These are phyloP conservation scores for Closterium sp. DNA, from an alignment of 139 green algal genomes.

Conservation along the genomic window DNA sequence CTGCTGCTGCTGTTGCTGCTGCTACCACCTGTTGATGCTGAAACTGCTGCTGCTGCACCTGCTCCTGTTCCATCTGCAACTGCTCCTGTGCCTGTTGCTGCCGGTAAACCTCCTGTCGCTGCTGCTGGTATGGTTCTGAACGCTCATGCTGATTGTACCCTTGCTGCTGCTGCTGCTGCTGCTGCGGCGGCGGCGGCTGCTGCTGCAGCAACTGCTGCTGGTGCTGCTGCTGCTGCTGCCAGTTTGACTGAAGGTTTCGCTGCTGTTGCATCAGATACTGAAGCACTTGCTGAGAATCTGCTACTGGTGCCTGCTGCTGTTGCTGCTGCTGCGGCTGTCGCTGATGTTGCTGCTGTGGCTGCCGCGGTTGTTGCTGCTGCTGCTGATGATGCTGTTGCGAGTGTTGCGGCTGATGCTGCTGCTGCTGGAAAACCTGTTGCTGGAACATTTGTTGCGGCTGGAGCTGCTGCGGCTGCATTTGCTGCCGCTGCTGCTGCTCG, in stretches of 20 bases:
- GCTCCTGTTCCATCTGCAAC: too few relatives aligned
- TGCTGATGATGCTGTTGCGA: not conserved
- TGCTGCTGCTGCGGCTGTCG: not conserved
- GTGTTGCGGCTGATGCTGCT: not conserved
- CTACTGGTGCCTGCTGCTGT: not conserved
- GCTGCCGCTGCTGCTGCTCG: not conserved
- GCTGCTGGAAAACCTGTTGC: not conserved
- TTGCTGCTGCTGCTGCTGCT: not conserved
- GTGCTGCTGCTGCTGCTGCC: not conserved
- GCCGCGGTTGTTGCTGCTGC: not conserved
- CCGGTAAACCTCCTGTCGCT: not conserved
- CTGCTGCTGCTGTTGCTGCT: too few relatives aligned
- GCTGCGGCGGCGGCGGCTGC: too few relatives aligned
- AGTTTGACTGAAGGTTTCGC: not conserved
- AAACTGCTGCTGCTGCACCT: too few relatives aligned
- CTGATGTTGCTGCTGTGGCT: not conserved
- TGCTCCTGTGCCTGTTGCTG: not conserved
- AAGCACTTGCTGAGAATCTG: not conserved
- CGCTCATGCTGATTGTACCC: not conserved
- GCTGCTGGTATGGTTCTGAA: not conserved
- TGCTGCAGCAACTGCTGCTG: too few relatives aligned
- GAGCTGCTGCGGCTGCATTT: not conserved
- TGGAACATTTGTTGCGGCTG: not conserved
- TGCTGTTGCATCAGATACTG: not conserved
- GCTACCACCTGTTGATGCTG: too few relatives aligned